Base-by-base conservation (phyloP, 345 rosid species). In the Sisymbrium irio region DNA sequence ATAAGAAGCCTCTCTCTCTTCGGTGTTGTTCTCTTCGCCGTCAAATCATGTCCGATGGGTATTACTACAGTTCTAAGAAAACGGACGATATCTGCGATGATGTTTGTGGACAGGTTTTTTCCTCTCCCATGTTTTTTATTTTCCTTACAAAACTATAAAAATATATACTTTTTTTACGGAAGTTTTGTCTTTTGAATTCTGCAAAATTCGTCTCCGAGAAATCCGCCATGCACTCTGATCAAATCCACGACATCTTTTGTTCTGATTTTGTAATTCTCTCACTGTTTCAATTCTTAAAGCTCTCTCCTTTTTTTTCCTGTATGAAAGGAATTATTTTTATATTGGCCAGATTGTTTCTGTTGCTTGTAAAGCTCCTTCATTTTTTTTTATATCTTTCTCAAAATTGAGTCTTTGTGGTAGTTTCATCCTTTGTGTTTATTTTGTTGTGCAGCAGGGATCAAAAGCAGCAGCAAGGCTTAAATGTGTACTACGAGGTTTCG, bases 91-190 rank as follows among this genome's bases (percentile, higher is more conserved):
- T 87, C 5, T 88, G 93, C 75, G 90, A 80, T 55, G 79, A 89
- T 35, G 92, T 90, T 72, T 90, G 96, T 67, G 96, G 96, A 74
- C 77, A 89, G 96, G 97, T 90, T 80, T 90, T 51, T 3, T 30
- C 25, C 15, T 32, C 1, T 15, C 4, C 13, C 0, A n/a, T n/a
- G 7, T 0, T 8, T n/a, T 11, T 49, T 14, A 6, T 7, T 13
- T 11, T 49, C n/a, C n/a, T n/a, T n/a, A n/a, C n/a, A n/a, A n/a
- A n/a, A n/a, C n/a, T n/a, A n/a, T n/a, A n/a, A n/a, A n/a, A n/a
- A n/a, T n/a, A n/a, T n/a, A n/a, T n/a, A n/a, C n/a, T n/a, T n/a
- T n/a, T n/a, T n/a, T n/a, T n/a, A n/a, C n/a, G n/a, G n/a, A 45
- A 41, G 47, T 41, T 69, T 41, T 22, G 32, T 39, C 9, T 68